Conservation (phyloP, 768 basidiomycete genomes). For the Lentinula aciculospora region DNA sequence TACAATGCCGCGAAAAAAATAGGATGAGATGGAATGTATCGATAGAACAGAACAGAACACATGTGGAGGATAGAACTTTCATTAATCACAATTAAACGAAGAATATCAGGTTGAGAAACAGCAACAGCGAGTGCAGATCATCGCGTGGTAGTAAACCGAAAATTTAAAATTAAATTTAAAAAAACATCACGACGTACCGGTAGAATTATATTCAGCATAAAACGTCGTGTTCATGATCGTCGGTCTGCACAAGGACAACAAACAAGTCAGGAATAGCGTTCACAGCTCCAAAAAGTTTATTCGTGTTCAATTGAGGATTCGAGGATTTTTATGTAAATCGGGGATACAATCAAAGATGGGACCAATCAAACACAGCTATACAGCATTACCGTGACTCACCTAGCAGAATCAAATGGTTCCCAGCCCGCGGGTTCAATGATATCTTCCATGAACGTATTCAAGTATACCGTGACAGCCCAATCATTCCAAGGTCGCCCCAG, state of each 20-base stretch:
- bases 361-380: not conserved
- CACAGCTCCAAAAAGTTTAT: not conserved
- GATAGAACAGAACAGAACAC: too few species aligned
- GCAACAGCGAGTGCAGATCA: not conserved
- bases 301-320: not conserved
- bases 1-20: too few species aligned
- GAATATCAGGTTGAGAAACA: not conserved
- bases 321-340: not conserved
- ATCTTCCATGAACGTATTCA: conserved; percentile 54
- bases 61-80: too few species aligned
- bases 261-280: not conserved
- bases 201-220: conserved; percentile 53
- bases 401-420: conserved; percentile 37
- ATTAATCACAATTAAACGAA: too few species aligned
- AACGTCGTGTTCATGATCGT: conserved; percentile 48
- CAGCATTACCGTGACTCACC: conserved; percentile 20
- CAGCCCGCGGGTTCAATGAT: conserved; percentile 47
- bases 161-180: not conserved
- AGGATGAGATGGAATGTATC: not conserved
- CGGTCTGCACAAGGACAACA: conserved; percentile 22
- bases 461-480: conserved; percentile 46
- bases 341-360: not conserved
- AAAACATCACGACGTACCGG: conserved; percentile 27
- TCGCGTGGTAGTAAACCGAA: not conserved
- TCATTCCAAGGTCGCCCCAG: conserved; percentile 68